phyloP scores from a whole-genome alignment of 2,329 filamentous ascomycete species.

The Zopfia rhizophila region DNA sequence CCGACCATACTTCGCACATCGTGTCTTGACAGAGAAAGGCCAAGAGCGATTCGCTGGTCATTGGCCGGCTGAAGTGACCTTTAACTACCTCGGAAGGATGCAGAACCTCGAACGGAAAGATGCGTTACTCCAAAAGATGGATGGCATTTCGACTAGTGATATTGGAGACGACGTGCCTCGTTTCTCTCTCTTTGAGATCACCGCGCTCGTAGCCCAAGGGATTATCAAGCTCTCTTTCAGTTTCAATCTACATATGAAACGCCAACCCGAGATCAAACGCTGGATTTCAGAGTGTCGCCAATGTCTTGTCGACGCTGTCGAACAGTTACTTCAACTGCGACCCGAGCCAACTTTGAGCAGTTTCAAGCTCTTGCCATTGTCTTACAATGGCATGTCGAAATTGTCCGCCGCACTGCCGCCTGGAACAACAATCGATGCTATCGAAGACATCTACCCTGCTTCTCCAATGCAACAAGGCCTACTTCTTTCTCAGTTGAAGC shows the following conservation, averaged over 20 bases:
- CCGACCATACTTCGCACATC: constrained; percentile 43
- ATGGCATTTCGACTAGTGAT: constrained; percentile 33
- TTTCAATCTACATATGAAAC: constrained; percentile 45
- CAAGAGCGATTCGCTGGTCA: constrained; percentile 38
- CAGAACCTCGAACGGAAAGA: constrained; percentile 45
- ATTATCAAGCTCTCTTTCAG: constrained; percentile 44
- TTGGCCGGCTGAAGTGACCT: constrained; percentile 46
- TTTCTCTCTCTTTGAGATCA: constrained; percentile 44
- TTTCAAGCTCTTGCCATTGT: constrained; percentile 43
- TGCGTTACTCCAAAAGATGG: constrained; percentile 34
- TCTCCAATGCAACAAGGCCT: constrained; percentile 46
- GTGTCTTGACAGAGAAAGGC: constrained; percentile 37
- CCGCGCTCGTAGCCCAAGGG: constrained; percentile 40
- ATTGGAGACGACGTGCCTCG: constrained; percentile 40
- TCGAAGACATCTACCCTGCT: constrained; percentile 44
- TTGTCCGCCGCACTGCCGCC: constrained; percentile 31
- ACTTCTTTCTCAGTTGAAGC: constrained; percentile 40
- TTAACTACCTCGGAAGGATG: constrained; percentile 46
- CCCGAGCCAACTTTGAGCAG: constrained; percentile 38
- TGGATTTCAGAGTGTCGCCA: constrained; percentile 42
- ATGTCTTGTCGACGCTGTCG: constrained; percentile 42
- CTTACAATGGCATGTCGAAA: constrained; percentile 42
- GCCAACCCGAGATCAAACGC: constrained; percentile 37
- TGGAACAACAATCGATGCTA: constrained; percentile 28
- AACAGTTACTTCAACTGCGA: constrained; percentile 38